Conservation (phyloP, 225 moss, liverwort and hornwort species). For the Climacium dendroides region DNA sequence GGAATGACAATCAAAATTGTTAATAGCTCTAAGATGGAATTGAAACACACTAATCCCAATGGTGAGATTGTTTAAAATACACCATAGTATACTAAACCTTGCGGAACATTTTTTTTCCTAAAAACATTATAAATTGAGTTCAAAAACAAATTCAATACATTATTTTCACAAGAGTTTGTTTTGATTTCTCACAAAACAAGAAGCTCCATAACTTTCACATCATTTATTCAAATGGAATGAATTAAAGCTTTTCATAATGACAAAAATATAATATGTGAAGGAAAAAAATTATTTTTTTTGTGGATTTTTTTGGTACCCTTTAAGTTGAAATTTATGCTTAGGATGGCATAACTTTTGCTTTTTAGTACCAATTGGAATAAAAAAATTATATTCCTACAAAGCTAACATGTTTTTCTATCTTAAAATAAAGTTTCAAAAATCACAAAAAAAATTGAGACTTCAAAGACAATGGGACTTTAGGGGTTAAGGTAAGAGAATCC, state of each 20-base stretch:
- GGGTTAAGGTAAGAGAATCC: rapidly evolving
- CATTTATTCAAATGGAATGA: not conserved
- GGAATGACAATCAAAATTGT: not conserved
- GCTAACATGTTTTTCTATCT: not conserved
- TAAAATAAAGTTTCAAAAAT: not conserved
- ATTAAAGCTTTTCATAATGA: too few species aligned
- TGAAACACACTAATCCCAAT: not conserved
- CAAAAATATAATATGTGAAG: not conserved
- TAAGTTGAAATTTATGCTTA: not conserved
- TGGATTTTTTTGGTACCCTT: not conserved
- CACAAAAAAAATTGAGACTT: rapidly evolving
- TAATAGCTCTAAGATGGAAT: not conserved
- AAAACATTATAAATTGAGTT: not conserved
- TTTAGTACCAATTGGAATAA: not conserved
- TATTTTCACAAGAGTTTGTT: not conserved
- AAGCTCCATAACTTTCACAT: not conserved
- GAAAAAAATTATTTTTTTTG: not conserved
- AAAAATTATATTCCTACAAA: not conserved
- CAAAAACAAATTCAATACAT: not conserved
- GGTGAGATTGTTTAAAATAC: not conserved
- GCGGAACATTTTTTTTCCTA: too few species aligned
- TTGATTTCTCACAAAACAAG: not conserved
- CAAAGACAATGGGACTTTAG: not conserved
- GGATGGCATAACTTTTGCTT: not conserved
- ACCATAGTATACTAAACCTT: not conserved